Base-by-base conservation (phyloP, 2,329 filamentous ascomycete genomes). In the Tympanopsis confertula region DNA sequence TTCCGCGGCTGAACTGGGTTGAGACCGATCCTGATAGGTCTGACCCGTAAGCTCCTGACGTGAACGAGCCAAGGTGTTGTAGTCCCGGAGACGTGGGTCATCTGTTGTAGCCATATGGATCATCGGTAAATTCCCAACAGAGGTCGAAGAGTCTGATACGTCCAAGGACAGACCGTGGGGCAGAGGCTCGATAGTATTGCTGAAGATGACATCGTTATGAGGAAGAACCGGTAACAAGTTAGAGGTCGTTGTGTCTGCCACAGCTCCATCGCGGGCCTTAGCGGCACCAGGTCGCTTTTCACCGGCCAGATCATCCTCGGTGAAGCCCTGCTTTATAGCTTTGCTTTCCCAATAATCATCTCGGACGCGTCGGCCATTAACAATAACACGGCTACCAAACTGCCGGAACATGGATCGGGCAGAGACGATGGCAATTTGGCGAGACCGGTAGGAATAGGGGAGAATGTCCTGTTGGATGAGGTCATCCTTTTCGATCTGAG, bases 311-410 rank as follows among this genome's bases (percentile, higher is more conserved):
- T 98, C 91, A 44, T 93, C 87, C 57, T 98, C 91, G 1, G 91
- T 98, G 55, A 98, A 98, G 10, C 91, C 91, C 60, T 98, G 91
- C 61, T 96, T 98, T 35, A 84, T 74, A 5, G 91, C 91, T 61
- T 96, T 96, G 53, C 82, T 85, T 59, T 96, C 91, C 91, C 91
- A 98, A 61, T 98, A 98, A 56, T 98, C 91, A 60, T 98, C 91
- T 36, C 91, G 81, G 30, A 98, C 91, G 41, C 91, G 73, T 44
- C 89, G 75, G 22, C 91, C 91, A 51, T 88, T 85, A 24, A 84
- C 78, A 45, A 98, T 91, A 38, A 98, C 82, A 44, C 91, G 76
- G 58, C 88, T 95, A 36, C 91, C 91, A 58, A 98, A 98, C 57
- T 98, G 91, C 32, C 91, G 80, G 60, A 96, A 98, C 91, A 98